Base-by-base conservation (phyloP, 129 eudicot species). In the Tanacetum coccineum region DNA sequence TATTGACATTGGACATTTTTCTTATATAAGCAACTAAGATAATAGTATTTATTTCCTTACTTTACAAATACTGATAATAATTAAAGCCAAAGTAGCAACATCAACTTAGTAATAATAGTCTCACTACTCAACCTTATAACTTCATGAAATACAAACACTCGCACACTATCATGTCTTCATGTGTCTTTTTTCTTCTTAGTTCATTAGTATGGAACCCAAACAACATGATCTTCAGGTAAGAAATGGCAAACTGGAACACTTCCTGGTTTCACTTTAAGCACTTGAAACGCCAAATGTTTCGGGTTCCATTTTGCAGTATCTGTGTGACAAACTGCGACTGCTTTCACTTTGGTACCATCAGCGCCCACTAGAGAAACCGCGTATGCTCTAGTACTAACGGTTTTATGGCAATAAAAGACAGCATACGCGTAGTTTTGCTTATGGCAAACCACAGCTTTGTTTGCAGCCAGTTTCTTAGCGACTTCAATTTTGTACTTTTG, bases 231-330 rank as follows among this genome's bases (percentile, higher is more conserved):
- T 74, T 81, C 83, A 2, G 96, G 92, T 57, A 88, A 84, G 69
- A 82, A 85, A 74, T 88, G 96, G 75, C 92, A 88, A 45, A 88
- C 52, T 0, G 96, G 96, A 30, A 82, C 82, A 59, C 50, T 78
- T 72, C 96, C 92, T 1, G 96, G 96, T 52, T 85, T 80, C 26
- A 85, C 89, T 36, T 83, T 82, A 15, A 88, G 89, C 57, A 88
- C 89, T 58, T 76, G 79, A 59, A 85, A 88, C 1, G 96, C 91
- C 79, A 85, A 63, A 56, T 85, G 88, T 64, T 85, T 74, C 4
- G 92, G 92, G 72, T 80, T 82, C 92, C 96, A 88, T 10, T 65
- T 66, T 0, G 72, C 46, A 3, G 82, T 78, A 28, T 78, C 78
- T 0, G 82, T 78, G 28, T 78, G 82, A 54, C 82, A 78, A n/a